These are phyloP conservation scores for Hypoxylon sp. DNA, from an alignment of 2,329 filamentous ascomycete species.

Conservation along the genomic window DNA sequence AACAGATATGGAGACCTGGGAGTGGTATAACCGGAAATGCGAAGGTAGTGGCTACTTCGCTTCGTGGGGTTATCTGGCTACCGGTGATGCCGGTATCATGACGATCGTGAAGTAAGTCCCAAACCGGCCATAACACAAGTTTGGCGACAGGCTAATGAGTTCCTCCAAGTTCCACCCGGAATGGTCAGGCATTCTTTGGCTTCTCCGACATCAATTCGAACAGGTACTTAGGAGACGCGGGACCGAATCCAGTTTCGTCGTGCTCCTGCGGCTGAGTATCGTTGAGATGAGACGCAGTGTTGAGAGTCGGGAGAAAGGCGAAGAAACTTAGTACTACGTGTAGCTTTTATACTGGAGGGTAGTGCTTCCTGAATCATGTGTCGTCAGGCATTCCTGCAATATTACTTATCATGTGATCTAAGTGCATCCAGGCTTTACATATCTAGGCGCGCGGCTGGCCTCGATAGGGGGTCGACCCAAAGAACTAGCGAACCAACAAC, in stretches of 20 bases:
- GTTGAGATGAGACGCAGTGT: neutral
- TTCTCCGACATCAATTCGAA: slow-evolving; percentile 36
- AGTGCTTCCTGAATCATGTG: neutral
- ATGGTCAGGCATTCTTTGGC: slow-evolving; percentile 39
- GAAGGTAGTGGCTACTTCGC: slow-evolving; percentile 33
- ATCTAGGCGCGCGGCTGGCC: slow-evolving; percentile 12
- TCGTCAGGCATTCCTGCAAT: neutral
- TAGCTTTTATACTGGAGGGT: neutral
- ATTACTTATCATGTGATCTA: neutral
- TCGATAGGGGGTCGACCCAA: neutral
- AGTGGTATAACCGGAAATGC: slow-evolving; percentile 41
- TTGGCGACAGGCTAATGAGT: slow-evolving; percentile 5
- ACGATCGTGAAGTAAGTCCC: slow-evolving; percentile 43
- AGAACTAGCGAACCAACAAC: slow-evolving; percentile 7
- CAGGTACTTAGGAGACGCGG: slow-evolving; percentile 29
- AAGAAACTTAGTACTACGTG: neutral
- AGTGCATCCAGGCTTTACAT: neutral
- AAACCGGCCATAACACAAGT: neutral
- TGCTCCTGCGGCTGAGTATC: slow-evolving; percentile 29
- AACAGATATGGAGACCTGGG: slow-evolving; percentile 31
- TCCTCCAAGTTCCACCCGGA: slow-evolving; percentile 29
- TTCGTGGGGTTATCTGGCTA: slow-evolving; percentile 43
- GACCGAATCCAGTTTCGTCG: slow-evolving; percentile 30
- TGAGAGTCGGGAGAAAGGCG: neutral
- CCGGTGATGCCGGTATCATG: slow-evolving; percentile 43